phyloP scores from a whole-genome alignment of 345 rosid genomes.

The Iberis pinnata region DNA sequence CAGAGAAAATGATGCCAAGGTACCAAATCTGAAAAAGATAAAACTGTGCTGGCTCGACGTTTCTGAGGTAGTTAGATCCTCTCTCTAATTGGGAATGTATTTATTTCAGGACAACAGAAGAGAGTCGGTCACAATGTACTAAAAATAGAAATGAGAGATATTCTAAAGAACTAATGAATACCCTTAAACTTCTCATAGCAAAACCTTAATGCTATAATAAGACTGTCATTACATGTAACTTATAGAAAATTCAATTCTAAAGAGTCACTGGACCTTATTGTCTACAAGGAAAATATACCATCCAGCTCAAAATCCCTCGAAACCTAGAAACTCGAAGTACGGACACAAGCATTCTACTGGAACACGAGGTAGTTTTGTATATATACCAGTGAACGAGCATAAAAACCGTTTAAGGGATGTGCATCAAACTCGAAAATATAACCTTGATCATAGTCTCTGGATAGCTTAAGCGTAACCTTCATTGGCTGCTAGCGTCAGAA shows the following conservation, averaged over 20 bases:
- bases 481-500: constrained; percentile 35
- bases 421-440: background rate
- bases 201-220: constrained; percentile 4
- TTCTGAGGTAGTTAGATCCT: constrained; percentile 11
- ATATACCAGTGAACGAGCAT: background rate
- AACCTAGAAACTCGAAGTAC: background rate
- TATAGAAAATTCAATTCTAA: background rate
- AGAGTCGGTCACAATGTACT: constrained; percentile 17
- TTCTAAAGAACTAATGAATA: constrained; percentile 14
- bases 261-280: constrained; percentile 14
- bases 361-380: background rate
- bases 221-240: constrained; percentile 5
- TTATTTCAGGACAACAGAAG: constrained; percentile 16
- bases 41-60: background rate
- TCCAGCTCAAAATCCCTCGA: background rate
- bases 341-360: background rate
- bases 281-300: background rate
- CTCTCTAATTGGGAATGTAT: constrained; percentile 11
- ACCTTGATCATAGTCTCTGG: too few relatives aligned
- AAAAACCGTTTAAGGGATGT: background rate
- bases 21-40: too few relatives aligned
- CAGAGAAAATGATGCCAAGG: too few relatives aligned
- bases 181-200: constrained; percentile 19
- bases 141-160: constrained; percentile 19
- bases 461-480: constrained; percentile 12